Evolutionary conservation across 352 stramenopile genomes (phyloP), one percentile per base, ranked within the genome.

Genomic region (Phytophthora hibernalis): DNA sequence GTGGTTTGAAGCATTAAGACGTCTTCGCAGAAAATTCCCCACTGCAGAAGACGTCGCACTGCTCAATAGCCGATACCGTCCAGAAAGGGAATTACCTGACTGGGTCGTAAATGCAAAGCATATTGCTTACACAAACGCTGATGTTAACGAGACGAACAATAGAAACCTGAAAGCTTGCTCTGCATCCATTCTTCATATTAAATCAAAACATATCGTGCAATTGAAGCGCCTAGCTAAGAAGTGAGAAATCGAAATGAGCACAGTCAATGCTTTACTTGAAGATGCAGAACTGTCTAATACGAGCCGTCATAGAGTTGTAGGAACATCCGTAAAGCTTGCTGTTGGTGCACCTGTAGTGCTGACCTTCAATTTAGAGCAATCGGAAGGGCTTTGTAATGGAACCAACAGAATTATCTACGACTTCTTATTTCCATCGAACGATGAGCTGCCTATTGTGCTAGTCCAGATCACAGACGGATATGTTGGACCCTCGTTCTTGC

Each of bases 1-100:
- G 21, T 60, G 53, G n/a, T 60, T 52, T 52, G 16, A 33, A 11
- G 24, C 40, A n/a, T 20, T 60, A 1, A 26, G 40, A 3, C 18
- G 26, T 4, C n/a, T 42, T 12, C 40, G 26, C 8, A 37, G 31
- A 12, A 9, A 7, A n/a, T 33, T 2, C 1, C 12, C 35, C 10
- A 35, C 50, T 1, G 18, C 1, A n/a, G 8, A 0, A 13, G 53
- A 60, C 15, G 24, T 51, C 4, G 38, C 26, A 5, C 6, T 60
- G 0, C 52, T 60, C 18, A 60, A 35, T 26, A 15, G 26, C n/a
- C 6, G 37, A 9, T 50, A 40, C 18, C 8, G 8, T 8, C 16
- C 3, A 13, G 31, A 37, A 13, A 37, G 6, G 1, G 31, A 37
- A 13, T 15, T 21, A 2, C 50, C 50, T 7, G 13, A 4, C 5